Evolutionary conservation across 2,329 filamentous ascomycete genomes (phyloP), one percentile per base, ranked within the genome.

Genomic region (Colletotrichum noveboracense): DNA sequence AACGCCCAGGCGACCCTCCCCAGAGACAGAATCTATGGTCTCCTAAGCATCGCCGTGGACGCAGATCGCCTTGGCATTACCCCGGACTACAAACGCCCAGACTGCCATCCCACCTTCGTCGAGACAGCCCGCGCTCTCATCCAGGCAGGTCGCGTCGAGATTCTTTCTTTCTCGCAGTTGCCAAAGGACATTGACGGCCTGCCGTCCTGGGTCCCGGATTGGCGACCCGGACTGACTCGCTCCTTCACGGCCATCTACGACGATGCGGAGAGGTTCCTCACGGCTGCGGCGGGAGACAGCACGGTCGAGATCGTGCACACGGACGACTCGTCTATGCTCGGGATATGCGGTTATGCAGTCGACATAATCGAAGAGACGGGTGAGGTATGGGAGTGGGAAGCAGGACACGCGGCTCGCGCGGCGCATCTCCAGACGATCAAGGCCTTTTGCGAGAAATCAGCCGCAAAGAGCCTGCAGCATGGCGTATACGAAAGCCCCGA

Each of bases 171-270:
- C 48, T 70, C 76, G 2, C 76, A 76, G 55, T 14, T 60, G 30
- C 76, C 65, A n/a, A 70, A 77, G 14, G 76, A 77, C 48, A 7
- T 52, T 13, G 61, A 32, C 21, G 61, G 48, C 8, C 30, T 85
- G 6, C 84, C 84, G 2, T 82, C 83, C 0, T 86, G 84, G 84
- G 84, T 84, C 30, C 84, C 84, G 1, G 84, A 86, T 78, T 85
- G 84, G 84, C 80, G 82, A 18, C 26, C 73, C 34, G 68, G 43
- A 8, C 43, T 75, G 34, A 16, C 24, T 12, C 56, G 9, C 6
- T 75, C 71, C 4, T 77, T 69, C 61, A 43, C 65, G 24, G 38
- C 38, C 28, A 34, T 28, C 7, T 68, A 56, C 21, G 74, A 75
- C 21, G 43, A 64, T 36, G 64, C 36, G 5, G 67, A 70, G 13